Base-by-base conservation (phyloP, 2,329 filamentous ascomycete genomes). In the Oidium heveae region DNA sequence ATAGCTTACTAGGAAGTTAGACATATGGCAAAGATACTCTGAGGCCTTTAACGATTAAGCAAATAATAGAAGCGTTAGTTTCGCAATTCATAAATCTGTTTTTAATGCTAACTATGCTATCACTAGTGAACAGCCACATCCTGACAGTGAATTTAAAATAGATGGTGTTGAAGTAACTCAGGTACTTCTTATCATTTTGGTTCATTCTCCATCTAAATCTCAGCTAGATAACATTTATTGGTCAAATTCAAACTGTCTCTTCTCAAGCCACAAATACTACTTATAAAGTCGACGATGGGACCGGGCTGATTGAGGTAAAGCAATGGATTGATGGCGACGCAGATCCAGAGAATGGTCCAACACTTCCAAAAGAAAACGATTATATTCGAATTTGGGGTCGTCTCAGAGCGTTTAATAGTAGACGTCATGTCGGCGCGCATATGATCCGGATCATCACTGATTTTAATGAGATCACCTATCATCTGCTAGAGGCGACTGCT, bases 241-340 rank as follows among this genome's bases (percentile, higher is more conserved):
- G 86, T 54, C 89, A 95, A 72, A 81, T 98, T 62, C 86, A 87
- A 66, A 80, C 80, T 68, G 80, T 95, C 68, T 84, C 79, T 65
- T 75, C 77, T n/a, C 86, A 94, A 70, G 77, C 82, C 43, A 95
- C 89, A 60, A 93, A 94, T 70, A 80, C 87, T 61, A 94, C 86
- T 49, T 94, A 93, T 74, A 84, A 82, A 63, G 72, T 98, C 62
- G 91, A 98, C 69, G 91, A 98, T 68, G 91, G 91, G 66, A 98
- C 93, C 0, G 88, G 86, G 57, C 74, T 80, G 58, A 82, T 95
- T 62, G 93, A 98, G 68, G 88, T 86, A 60, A 93, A 91, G 71
- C 80, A 84, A 67, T 94, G 84, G 83, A 74, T 84, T 56, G 72
- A 74, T 37, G 66, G 68, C 6, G 66, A 68, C 63, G 66, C 66